Conservation (phyloP, 495 filamentous ascomycete species). For the Endocarpon pusillum region DNA sequence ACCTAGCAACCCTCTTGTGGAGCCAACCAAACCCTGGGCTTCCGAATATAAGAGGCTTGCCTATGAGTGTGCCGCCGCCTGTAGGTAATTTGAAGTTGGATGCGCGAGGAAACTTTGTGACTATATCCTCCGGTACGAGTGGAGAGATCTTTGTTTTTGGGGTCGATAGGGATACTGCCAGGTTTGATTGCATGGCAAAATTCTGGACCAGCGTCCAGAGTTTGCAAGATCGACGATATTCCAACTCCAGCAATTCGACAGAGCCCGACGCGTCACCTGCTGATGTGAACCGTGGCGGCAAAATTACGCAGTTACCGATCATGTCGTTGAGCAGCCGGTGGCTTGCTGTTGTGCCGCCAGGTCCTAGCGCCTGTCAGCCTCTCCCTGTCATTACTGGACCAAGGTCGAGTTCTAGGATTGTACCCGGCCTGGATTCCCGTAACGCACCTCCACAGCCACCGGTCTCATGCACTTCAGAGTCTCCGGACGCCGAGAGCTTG, state of each 20-base stretch:
- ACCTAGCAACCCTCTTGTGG: conserved; percentile 51
- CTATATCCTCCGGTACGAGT: conserved; percentile 61
- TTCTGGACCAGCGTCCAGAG: conserved; percentile 69
- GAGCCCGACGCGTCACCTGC: conserved; percentile 35
- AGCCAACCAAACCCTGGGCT: conserved; percentile 29
- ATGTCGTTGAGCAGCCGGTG: conserved; percentile 63
- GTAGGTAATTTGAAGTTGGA: conserved; percentile 54
- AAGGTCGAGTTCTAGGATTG: conserved; percentile 45
- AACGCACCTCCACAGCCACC: conserved; percentile 61
- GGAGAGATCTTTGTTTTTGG: conserved; percentile 71
- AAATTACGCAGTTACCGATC: conserved; percentile 40
- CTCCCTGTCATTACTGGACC: no score
- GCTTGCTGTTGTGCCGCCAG: conserved; percentile 70
- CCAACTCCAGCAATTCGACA: conserved; percentile 35
- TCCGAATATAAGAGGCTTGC: conserved; percentile 24
- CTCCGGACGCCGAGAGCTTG: conserved; percentile 61
- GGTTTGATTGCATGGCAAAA: conserved; percentile 65
- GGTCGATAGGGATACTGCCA: conserved; percentile 31
- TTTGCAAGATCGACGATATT: conserved; percentile 27
- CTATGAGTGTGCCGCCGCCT: conserved; percentile 38
- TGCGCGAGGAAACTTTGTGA: conserved; percentile 45
- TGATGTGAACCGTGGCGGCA: conserved; percentile 27
- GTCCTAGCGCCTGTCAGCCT: conserved; percentile 49
- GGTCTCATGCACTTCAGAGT: conserved; percentile 56
- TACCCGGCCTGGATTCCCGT: conserved; percentile 46